Conservation (phyloP, 371 early-diverging fungal species). For the Zopfochytrium polystomum region DNA sequence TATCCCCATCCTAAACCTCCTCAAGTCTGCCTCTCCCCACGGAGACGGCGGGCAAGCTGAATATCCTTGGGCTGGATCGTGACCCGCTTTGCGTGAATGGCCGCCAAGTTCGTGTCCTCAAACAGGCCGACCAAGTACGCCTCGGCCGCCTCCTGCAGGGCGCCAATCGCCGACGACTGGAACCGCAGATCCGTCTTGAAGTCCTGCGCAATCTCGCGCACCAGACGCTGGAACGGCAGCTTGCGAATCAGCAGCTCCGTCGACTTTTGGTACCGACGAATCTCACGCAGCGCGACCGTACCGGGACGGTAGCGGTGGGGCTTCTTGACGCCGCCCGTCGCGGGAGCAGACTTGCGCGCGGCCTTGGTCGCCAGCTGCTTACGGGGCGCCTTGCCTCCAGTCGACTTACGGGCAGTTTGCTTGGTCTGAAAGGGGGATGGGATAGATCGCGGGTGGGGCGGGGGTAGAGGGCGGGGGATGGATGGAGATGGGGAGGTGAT, state of each 20-base stretch:
- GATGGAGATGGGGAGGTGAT: no score
- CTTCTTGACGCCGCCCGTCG: constrained; percentile 56
- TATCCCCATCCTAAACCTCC: no score
- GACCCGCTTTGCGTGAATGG: constrained; percentile 99
- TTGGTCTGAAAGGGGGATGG: no score
- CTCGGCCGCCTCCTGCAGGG: constrained; percentile 98
- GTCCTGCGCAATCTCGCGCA: constrained; percentile 96
- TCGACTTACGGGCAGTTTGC: constrained; percentile 98
- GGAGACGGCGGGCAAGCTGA: constrained; percentile 71
- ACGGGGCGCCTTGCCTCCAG: constrained; percentile 98
- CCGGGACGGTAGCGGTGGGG: constrained; percentile 60
- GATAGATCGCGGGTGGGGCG: no score
- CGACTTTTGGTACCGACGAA: constrained; percentile 97
- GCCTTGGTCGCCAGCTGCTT: constrained; percentile 98
- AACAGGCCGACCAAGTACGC: constrained; percentile 93
- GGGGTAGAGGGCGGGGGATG: no score
- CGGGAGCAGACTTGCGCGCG: constrained; percentile 63
- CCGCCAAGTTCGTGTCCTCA: constrained; percentile 97
- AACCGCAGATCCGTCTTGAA: constrained; percentile 98
- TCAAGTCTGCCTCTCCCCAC: constrained; percentile 36
- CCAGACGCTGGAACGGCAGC: constrained; percentile 98
- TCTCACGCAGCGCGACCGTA: constrained; percentile 72
- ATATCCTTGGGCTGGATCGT: constrained; percentile 99
- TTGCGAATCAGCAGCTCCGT: constrained; percentile 99
- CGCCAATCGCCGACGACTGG: constrained; percentile 96